Base-by-base conservation (phyloP, 2,329 filamentous ascomycete genomes). In the Trichoderma citrinoviride region DNA sequence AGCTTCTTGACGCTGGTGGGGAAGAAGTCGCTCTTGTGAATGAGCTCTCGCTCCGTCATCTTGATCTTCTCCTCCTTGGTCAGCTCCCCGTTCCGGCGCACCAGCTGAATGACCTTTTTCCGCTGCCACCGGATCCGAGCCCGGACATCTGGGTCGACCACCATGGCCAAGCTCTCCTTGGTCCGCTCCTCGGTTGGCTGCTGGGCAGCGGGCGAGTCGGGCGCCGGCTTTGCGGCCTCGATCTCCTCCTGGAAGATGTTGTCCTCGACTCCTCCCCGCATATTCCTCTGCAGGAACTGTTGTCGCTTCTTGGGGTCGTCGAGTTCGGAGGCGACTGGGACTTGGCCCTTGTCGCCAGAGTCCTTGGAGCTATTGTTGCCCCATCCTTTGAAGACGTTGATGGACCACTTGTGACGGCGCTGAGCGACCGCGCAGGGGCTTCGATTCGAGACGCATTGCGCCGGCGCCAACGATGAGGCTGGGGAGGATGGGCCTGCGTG, bases 1-100 rank as follows among this genome's bases (percentile, higher is more conserved):
- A 99, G 83, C 81, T 99, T 99, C 87, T 99, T 99, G 68, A 91
- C 82, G 55, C 88, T 92, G 2, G 95, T 97, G 72, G 93, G 89
- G 74, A 97, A 85, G 70, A 86, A 85, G 53, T 89, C 84, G 67
- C 88, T 92, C 77, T 88, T 88, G 75, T 80, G 81, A 27, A 77
- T 69, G 67, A 83, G 73, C 71, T 83, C 74, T 66, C 85, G 81
- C 77, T 89, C 87, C 8, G 82, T 81, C 70, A 88, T 87, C 73
- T 86, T 85, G 66, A 97, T 85, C 62, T 85, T 81, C 71, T 93
- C 85, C 57, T 84, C 81, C 68, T 85, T 86, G 19, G 87, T 80
- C 69, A 83, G 72, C 14, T 70, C 66, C 61, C 78, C 80, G 54
- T 89, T 82, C 67, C 85, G 85, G 60, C 83, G 84, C 55, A 97